Percentiles rank a stretch among this genome's conserved stretches.
phyloP scores from a whole-genome alignment of 202 grass and related monocot species.

The Carex sylvatica region DNA sequence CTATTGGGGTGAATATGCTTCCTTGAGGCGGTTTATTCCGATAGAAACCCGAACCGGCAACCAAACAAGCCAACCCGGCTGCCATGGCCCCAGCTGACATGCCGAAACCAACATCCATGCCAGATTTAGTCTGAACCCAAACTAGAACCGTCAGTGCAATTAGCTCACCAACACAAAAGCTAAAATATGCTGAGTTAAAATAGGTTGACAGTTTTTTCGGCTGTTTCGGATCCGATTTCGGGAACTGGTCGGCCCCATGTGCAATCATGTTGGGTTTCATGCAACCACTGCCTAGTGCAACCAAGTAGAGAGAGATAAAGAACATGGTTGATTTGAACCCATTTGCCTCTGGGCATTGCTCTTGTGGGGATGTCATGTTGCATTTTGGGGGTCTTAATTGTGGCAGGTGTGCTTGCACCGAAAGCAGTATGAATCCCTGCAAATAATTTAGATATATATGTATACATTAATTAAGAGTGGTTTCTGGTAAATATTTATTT shows the following conservation, averaged over 20 bases:
- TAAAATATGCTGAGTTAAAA: slow-evolving; percentile 94
- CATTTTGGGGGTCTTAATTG: slow-evolving; percentile 76
- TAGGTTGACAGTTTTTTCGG: slow-evolving; percentile 70
- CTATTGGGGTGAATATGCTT: slow-evolving; percentile 75
- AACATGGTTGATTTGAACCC: slow-evolving; percentile 72
- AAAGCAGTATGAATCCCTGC: slow-evolving; percentile 81
- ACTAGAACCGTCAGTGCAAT: slow-evolving; percentile 73
- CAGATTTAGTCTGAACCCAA: slow-evolving; percentile 85
- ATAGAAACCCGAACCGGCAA: slow-evolving; percentile 54
- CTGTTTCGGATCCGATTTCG: slow-evolving; percentile 28
- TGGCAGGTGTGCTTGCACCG: slow-evolving; percentile 84
- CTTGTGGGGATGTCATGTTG: slow-evolving; percentile 48
- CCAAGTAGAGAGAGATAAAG: slow-evolving; percentile 79
- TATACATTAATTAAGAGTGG: not conserved
- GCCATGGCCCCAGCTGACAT: slow-evolving; percentile 70
- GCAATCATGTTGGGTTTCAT: slow-evolving; percentile 99
- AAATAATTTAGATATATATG: not conserved
- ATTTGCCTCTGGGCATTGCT: slow-evolving; percentile 52
- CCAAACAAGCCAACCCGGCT: slow-evolving; percentile 51
- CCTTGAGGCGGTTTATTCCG: slow-evolving; percentile 76
- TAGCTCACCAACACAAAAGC: slow-evolving; percentile 78
- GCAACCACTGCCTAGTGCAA: slow-evolving; percentile 89
- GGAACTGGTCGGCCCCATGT: slow-evolving; percentile 83
- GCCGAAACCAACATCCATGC: slow-evolving; percentile 84
- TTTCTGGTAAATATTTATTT: not conserved